Percentiles rank a stretch among this genome's conserved stretches.
phyloP scores from a whole-genome alignment of 768 basidiomycete species.

The Tricholoma flavovirens region DNA sequence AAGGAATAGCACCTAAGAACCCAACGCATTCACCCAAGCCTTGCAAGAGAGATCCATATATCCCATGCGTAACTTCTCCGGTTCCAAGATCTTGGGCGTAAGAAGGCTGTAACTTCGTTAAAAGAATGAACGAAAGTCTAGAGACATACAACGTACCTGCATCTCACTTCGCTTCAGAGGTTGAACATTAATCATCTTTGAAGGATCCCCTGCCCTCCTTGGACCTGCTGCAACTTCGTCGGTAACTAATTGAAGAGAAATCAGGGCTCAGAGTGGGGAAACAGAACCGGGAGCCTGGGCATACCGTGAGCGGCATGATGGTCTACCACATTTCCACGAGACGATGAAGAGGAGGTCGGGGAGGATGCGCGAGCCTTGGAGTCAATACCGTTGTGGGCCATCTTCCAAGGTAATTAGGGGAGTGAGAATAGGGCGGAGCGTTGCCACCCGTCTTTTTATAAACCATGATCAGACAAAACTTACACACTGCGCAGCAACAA shows the following conservation, averaged over 20 bases:
- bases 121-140: not conserved
- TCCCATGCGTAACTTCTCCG: slow-evolving; percentile 70
- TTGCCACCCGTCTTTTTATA: not conserved
- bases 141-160: slow-evolving; percentile 49
- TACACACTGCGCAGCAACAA: too few relatives aligned
- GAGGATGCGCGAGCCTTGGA: slow-evolving; percentile 49
- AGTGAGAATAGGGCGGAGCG: not conserved
- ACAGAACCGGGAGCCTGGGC: too few relatives aligned
- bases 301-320: slow-evolving; percentile 62
- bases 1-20: slow-evolving; percentile 70
- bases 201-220: slow-evolving; percentile 19
- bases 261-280: not conserved
- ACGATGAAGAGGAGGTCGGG: slow-evolving; percentile 32
- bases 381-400: slow-evolving; percentile 31
- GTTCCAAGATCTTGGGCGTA: slow-evolving; percentile 88
- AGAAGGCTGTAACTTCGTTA: slow-evolving; percentile 52
- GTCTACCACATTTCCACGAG: slow-evolving; percentile 63
- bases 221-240: slow-evolving; percentile 43
- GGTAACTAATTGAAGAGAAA: slow-evolving; percentile 43
- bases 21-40: slow-evolving; percentile 64
- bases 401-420: slow-evolving; percentile 1
- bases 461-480: too few relatives aligned
- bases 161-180: slow-evolving; percentile 81
- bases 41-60: slow-evolving; percentile 81
- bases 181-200: slow-evolving; percentile 70